Evolutionary conservation across 2,329 filamentous ascomycete species (phyloP), one percentile per base, ranked within the genome.

Genomic region (Exophiala bonariae): DNA sequence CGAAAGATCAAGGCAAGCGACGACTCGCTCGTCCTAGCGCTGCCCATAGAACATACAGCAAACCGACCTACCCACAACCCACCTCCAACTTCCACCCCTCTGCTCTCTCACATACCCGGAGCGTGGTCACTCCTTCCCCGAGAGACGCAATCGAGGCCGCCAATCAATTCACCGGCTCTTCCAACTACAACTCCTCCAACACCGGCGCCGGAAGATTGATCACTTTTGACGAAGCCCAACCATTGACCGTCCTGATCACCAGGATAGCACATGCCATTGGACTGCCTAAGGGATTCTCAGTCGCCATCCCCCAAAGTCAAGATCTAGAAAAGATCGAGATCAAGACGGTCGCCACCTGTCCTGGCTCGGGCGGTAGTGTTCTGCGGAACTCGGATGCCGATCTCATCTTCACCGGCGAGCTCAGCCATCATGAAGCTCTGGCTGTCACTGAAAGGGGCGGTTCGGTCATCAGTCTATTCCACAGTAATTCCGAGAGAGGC

Each of bases 361-460:
- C 93, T 0, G 93, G 93, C 2, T 93, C 87, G 5, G 93, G 93
- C 0, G 86, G 84, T 2, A 81, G 85, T 31, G 77, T 76, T 1
- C 61, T 97, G 16, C 56, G 58, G 2, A 53, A 60, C 2, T 61
- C 69, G 32, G 73, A 83, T 2, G 73, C 80, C 33, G 89, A 96
- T 61, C 67, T 97, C 31, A 70, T 95, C 3, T 87, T 99, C 59
- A 97, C 89, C 0, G 93, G 93, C 2, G 93, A 99, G 72, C 81
- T 97, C 75, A 87, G 82, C 61, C 93, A 99, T 65, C 93, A 99
- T 65, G 89, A 93, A 55, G 90, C 92, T 3, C 78, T 99, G 48
- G 82, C 87, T 31, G 89, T 90, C 1, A 89, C 87, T 20, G 91
- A 96, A 72, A 80, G 84, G 49, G 91, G 91, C 1, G 85, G 85